Evolutionary conservation across 495 filamentous ascomycete genomes (phyloP).

Genomic region (Ramalina peruviana): DNA sequence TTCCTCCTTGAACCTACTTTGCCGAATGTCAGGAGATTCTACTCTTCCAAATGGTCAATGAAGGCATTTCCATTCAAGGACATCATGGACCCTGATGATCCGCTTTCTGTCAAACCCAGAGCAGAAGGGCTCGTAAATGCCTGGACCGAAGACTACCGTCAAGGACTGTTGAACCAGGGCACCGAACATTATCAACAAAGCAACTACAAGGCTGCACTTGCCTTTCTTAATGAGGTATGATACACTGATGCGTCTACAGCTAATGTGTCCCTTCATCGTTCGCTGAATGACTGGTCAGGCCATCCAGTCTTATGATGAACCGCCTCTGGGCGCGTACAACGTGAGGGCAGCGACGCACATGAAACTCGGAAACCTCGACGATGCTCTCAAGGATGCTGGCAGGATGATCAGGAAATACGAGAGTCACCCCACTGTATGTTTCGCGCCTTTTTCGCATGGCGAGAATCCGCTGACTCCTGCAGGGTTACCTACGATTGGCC

Average conservation of each 20-base stretch:
- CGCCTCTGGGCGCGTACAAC: slow-evolving; percentile 36
- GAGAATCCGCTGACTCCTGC: background rate
- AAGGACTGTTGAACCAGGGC: slow-evolving; percentile 21
- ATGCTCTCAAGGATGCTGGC: slow-evolving; percentile 44
- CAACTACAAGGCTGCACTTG: slow-evolving; percentile 27
- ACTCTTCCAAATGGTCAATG: too few relatives aligned
- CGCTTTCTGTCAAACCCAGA: too few relatives aligned
- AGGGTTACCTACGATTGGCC: slow-evolving; percentile 54
- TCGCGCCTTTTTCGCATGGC: background rate
- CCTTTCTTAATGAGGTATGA: slow-evolving; percentile 30
- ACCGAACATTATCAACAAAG: slow-evolving; percentile 29
- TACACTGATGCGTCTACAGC: background rate
- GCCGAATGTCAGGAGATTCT: too few relatives aligned
- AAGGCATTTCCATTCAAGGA: too few relatives aligned
- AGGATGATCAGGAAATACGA: slow-evolving; percentile 42
- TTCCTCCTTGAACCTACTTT: too few relatives aligned
- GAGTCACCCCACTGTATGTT: slow-evolving; percentile 32
- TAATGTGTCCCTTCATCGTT: background rate
- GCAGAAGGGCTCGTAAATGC: too few relatives aligned
- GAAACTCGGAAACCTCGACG: slow-evolving; percentile 38
- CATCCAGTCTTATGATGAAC: slow-evolving; percentile 19
- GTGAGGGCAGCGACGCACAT: slow-evolving; percentile 46
- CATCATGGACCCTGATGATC: too few relatives aligned
- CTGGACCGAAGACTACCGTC: background rate
- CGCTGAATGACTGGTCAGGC: slow-evolving; percentile 19